Percentiles rank a stretch among this genome's conserved stretches.
Conservation (phyloP, 1,284 basidiomycete genomes). For the Ustilago hordei region DNA sequence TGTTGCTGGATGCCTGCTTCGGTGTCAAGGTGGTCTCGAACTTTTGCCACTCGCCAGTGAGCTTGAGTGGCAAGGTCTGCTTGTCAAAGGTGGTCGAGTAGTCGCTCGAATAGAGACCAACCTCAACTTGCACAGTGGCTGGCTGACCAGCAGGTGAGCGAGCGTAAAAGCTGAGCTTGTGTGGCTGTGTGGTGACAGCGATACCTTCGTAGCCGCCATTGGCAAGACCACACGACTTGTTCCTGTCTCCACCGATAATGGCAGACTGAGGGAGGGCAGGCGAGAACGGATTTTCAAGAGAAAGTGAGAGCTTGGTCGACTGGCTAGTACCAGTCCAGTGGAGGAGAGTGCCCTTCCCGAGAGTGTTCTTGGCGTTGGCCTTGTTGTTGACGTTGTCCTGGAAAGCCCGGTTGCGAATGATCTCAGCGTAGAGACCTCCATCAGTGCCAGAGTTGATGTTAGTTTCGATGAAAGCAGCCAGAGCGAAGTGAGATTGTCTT, state of each 20-base stretch:
- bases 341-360: conserved; percentile 38
- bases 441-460: conserved; percentile 57
- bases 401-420: conserved; percentile 53
- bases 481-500: conserved; percentile 30
- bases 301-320: conserved; percentile 34
- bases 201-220: conserved; percentile 51
- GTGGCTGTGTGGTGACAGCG: conserved; percentile 32
- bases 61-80: conserved; percentile 17
- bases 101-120: conserved; percentile 42
- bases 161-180: conserved; percentile 47
- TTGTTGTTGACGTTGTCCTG: conserved; percentile 30
- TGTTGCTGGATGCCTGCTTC: conserved; percentile 16
- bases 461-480: conserved; percentile 49
- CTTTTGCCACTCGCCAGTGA: conserved; percentile 47
- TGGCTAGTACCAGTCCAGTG: conserved; percentile 26
- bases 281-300: conserved; percentile 21
- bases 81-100: conserved; percentile 20
- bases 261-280: conserved; percentile 41
- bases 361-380: conserved; percentile 11
- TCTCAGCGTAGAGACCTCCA: conserved; percentile 56
- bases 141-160: conserved; percentile 28
- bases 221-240: conserved; percentile 31
- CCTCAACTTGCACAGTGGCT: conserved; percentile 20
- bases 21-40: conserved; percentile 35
- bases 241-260: conserved; percentile 23